phyloP scores from a whole-genome alignment of 345 rosid species.

The Clausena lansium region DNA sequence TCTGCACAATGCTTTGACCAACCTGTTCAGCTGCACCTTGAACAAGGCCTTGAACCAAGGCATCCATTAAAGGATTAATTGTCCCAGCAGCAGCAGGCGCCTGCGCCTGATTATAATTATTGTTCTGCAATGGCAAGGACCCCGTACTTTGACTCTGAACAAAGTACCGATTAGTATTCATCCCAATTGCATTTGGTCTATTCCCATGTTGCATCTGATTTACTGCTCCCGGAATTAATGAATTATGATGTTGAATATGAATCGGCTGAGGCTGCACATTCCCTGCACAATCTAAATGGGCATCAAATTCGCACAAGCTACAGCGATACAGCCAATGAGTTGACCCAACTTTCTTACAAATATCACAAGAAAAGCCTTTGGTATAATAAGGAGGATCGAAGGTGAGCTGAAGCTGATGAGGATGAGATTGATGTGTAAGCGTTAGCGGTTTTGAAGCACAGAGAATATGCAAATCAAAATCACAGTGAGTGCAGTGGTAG shows the following conservation, averaged over 20 bases:
- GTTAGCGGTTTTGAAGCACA: conserved; percentile 54
- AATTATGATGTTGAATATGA: conserved; percentile 25
- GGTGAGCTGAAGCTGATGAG: conserved; percentile 42
- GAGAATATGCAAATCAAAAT: conserved; percentile 45
- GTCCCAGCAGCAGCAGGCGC: background rate
- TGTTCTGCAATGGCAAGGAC: background rate
- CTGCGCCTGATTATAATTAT: background rate
- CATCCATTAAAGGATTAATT: conserved; percentile 9
- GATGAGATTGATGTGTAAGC: conserved; percentile 35
- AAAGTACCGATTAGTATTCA: background rate
- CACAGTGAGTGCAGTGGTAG: conserved; percentile 52
- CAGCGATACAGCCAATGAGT: conserved; percentile 69
- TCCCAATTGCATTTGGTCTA: background rate
- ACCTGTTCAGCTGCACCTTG: conserved; percentile 27
- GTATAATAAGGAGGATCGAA: conserved; percentile 47
- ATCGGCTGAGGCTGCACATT: background rate
- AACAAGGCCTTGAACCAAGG: conserved; percentile 18
- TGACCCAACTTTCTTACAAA: conserved; percentile 42
- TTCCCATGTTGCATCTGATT: conserved; percentile 4
- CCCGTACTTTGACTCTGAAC: conserved; percentile 4
- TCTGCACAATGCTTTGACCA: conserved; percentile 26
- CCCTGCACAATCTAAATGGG: conserved; percentile 48
- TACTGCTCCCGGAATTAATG: conserved; percentile 20
- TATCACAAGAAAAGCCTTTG: conserved; percentile 54
- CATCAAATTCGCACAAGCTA: conserved; percentile 48